Conservation (phyloP, 192 early-diverging fungal species). For the Backusella macrospora region DNA sequence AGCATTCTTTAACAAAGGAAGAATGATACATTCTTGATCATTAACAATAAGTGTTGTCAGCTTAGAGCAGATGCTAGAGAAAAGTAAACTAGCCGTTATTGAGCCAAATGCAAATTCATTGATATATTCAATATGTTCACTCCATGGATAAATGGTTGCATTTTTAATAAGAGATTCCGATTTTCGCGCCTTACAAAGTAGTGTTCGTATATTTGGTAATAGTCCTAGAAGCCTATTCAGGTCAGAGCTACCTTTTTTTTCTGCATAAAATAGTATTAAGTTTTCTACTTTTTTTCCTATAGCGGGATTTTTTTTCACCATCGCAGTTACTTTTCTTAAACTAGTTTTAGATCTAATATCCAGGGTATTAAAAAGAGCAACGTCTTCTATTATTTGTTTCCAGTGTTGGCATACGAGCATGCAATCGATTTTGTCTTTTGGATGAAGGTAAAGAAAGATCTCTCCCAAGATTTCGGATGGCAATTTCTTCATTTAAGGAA, state of each 20-base stretch:
- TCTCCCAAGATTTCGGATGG: background rate
- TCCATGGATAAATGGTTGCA: background rate
- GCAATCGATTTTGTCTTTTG: background rate
- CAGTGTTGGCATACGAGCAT: background rate
- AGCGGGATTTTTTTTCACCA: background rate
- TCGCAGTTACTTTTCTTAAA: background rate
- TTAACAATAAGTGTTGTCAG: background rate
- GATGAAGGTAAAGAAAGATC: background rate
- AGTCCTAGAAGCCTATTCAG: too few relatives aligned
- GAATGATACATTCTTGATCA: background rate
- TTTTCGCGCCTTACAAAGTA: too few relatives aligned
- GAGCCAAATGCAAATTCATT: background rate
- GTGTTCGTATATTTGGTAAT: background rate
- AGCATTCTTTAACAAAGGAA: background rate
- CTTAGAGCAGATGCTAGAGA: background rate
- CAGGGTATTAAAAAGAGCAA: background rate
- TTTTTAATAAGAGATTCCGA: background rate
- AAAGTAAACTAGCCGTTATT: background rate
- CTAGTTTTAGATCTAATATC: background rate
- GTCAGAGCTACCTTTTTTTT: too few relatives aligned
- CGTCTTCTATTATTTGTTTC: background rate
- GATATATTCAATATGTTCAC: background rate
- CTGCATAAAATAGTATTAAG: too few relatives aligned
- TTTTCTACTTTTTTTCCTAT: too few relatives aligned
- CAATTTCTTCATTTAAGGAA: too few relatives aligned